Evolutionary conservation across 768 basidiomycete species (phyloP), one percentile per base, ranked within the genome.

Genomic region (Naganishia antarctica): DNA sequence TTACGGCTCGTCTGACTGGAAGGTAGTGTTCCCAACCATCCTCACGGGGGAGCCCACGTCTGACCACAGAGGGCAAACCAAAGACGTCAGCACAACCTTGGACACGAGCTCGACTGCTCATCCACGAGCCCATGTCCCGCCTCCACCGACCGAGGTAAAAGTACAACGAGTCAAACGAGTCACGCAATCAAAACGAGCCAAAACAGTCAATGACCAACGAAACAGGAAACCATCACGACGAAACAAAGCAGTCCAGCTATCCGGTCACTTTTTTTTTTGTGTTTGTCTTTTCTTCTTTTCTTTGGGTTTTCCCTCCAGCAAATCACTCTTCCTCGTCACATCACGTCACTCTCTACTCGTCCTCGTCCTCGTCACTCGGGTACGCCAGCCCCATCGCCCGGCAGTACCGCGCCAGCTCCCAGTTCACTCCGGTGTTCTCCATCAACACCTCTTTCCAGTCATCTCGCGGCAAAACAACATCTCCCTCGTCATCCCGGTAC

Each of bases 381-480:
- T 51, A 51, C 50, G 18, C 31, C 3, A 34, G 2, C 3, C 31
- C 31, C 50, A 16, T n/a, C 21, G 32, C 50, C 23, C 31, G 3
- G n/a, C 50, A 51, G 18, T 34, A 32, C 16, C 50, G 29, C 28
- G n/a, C 15, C 50, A 26, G 23, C 3, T 51, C 50, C 32, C 15
- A 18, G 9, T 32, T 26, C 11, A 51, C 18, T 23, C 50, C 50
- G 7, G 29, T 31, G 31, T 34, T 16, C 32, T 18, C 31, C 50
- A 2, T 2, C 50, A 51, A 9, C 50, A 26, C 23, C 31, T 51
- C 32, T 31, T 51, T 51, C 50, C 50, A 51, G n/a, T 51, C 32
- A 3, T 34, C 6, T 31, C 32, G 2, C 31, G 7, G 1, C 13
- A 32, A 6, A 3, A 37, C 32, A 16, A 51, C 32, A 2, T 6